phyloP scores from a whole-genome alignment of 805 yeast species.

The Tetrapisispora arboricola region DNA sequence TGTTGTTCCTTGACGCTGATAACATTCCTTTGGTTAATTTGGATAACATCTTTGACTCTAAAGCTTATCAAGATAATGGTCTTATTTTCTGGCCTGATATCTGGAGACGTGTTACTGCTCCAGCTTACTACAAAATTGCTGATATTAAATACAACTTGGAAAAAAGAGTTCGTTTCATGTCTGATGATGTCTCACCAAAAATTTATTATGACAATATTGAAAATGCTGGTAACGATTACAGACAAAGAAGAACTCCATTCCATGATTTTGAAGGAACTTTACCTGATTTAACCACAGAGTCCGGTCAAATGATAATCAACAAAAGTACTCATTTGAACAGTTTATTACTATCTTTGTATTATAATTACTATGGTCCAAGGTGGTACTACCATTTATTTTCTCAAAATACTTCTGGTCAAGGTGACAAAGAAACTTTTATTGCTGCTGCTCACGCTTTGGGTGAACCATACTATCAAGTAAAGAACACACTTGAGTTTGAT shows the following conservation, averaged over 20 bases:
- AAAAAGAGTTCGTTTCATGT: conserved; percentile 25
- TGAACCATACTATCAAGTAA: conserved; percentile 44
- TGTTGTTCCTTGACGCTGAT: conserved; percentile 69
- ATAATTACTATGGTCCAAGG: conserved; percentile 55
- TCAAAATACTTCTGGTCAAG: conserved; percentile 70
- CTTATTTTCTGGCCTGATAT: conserved; percentile 68
- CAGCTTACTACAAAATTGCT: conserved; percentile 48
- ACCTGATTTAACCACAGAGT: conserved; percentile 59
- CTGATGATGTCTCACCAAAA: conserved; percentile 19
- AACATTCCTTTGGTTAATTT: conserved; percentile 44
- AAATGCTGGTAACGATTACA: conserved; percentile 3
- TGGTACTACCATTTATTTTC: conserved; percentile 59
- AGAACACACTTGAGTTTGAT: conserved; percentile 27
- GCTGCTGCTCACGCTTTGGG: conserved; percentile 51
- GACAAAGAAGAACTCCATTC: conserved; percentile 30
- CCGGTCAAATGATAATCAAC: conserved; percentile 58
- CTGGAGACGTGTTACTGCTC: conserved; percentile 63
- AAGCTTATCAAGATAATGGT: conserved; percentile 40
- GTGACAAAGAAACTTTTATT: conserved; percentile 69
- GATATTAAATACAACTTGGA: conserved; percentile 29
- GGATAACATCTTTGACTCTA: conserved; percentile 34
- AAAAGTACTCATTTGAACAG: conserved; percentile 51
- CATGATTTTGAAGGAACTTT: conserved; percentile 57
- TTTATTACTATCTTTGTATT: conserved; percentile 48
- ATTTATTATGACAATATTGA: conserved; percentile 8